These are phyloP conservation scores for Blastobotrys terrestris DNA, from an alignment of 805 yeast species.

Conservation along the genomic window DNA sequence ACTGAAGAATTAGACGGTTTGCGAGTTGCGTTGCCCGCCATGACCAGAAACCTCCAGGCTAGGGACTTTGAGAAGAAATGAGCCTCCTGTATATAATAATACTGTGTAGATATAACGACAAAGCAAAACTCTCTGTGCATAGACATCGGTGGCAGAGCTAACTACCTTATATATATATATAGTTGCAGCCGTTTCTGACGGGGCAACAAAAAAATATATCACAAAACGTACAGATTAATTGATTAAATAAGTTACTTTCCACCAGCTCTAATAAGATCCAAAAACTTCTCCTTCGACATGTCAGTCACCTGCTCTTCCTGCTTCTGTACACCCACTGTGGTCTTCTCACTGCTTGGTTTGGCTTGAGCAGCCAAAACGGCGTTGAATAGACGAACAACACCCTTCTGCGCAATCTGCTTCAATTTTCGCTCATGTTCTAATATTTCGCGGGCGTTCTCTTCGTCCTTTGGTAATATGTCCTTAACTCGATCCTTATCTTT, in stretches of 20 bases:
- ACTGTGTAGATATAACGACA: slow-evolving; percentile 1
- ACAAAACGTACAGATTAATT: background rate
- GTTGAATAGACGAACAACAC: slow-evolving; percentile 79
- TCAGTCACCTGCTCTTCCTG: slow-evolving; percentile 52
- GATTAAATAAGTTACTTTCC: slow-evolving; percentile 6
- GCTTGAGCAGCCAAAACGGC: slow-evolving; percentile 77
- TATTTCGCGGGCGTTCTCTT: slow-evolving; percentile 46
- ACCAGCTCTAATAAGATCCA: slow-evolving; percentile 62
- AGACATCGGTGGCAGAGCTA: too few species aligned
- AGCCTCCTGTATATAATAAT: background rate
- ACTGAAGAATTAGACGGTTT: slow-evolving; percentile 85
- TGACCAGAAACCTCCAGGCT: slow-evolving; percentile 88
- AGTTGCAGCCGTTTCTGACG: background rate
- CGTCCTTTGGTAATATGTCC: slow-evolving; percentile 58
- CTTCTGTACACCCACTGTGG: slow-evolving; percentile 31
- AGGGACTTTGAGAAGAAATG: slow-evolving; percentile 53
- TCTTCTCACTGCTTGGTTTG: slow-evolving; percentile 19
- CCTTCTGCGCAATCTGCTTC: slow-evolving; percentile 79
- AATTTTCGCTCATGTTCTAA: slow-evolving; percentile 63
- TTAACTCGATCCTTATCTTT: slow-evolving; percentile 63
- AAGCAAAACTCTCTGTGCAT: too few species aligned
- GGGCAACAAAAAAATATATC: background rate
- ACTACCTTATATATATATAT: too few species aligned
- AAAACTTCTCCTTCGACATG: slow-evolving; percentile 80
- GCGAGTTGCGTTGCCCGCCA: slow-evolving; percentile 91